Base-by-base conservation (phyloP, 805 yeast species). In the Monosporozyma servazzii region DNA sequence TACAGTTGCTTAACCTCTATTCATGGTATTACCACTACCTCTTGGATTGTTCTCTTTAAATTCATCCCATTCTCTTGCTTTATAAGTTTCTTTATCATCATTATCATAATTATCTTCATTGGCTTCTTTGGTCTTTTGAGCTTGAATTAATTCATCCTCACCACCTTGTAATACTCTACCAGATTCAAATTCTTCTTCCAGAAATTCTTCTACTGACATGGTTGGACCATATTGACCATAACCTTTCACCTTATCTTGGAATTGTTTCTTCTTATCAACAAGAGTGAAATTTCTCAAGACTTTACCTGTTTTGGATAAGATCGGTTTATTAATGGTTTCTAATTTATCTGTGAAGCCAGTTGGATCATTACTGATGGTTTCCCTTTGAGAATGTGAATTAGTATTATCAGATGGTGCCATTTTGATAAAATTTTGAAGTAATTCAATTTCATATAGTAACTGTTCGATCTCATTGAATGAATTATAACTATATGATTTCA, bases 171-270 rank as follows among this genome's bases (percentile, higher is more conserved):
- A 73, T 75, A 90, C 85, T 51, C 91, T 90, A 2, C 96, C 96
- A 59, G 86, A 82, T 18, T 82, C 81, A 55, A 86, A 72, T 64
- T 93, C 99, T 58, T 88, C 81, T 47, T 89, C 95, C 49, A 93
- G 72, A 54, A 86, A 83, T 59, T 93, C 97, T 56, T 93, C 99
- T 0, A 93, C 89, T 0, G 96, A 74, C 93, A 93, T 88, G 0
- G 97, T 88, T 2, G 99, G 99, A 29, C 91, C 74, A 25, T 77
- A 81, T 68, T 93, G 97, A 0, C 97, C 99, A 2, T 95, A 88
- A 1, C 97, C 96, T 58, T 79, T 81, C 0, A 90, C 96, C 59
- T 82, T 79, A 31, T 74, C 70, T 52, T 76, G 72, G 17, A 88
- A 57, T 45, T 82, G 79, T 37, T 79, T 80, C 53, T 80, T 75